These are phyloP conservation scores for Chloromonas sp. DNA, from an alignment of 163 green algal species.

Conservation along the genomic window DNA sequence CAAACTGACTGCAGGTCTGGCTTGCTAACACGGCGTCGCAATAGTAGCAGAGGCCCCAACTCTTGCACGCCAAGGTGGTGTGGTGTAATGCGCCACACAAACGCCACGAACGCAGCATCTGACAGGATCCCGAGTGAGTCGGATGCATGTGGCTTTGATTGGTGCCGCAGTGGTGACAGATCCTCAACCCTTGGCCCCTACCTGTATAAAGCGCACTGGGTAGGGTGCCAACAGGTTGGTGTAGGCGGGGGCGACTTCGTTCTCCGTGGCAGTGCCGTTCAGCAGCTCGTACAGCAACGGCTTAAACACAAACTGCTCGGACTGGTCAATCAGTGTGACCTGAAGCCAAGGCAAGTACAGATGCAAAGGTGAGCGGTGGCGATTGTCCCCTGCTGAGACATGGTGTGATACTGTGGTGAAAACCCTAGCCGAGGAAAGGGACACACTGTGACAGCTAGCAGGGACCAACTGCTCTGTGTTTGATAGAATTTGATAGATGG, in stretches of 20 bases:
- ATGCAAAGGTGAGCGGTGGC: background rate
- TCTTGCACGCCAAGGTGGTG: too few species aligned
- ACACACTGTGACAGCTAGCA: background rate
- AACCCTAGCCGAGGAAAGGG: background rate
- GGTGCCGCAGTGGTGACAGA: too few species aligned
- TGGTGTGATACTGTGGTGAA: too few species aligned
- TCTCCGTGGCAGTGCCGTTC: constrained; percentile 52
- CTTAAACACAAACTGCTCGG: constrained; percentile 95
- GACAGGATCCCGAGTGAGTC: background rate
- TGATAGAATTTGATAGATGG: too few species aligned
- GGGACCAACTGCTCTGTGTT: too few species aligned
- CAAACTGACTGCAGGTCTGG: too few species aligned
- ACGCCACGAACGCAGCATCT: background rate
- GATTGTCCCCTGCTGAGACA: background rate
- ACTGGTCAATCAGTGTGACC: constrained; percentile 91
- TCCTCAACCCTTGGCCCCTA: background rate
- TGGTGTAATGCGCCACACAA: too few species aligned
- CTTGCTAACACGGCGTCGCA: too few species aligned
- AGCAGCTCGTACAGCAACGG: constrained; percentile 97
- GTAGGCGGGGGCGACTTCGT: constrained; percentile 87
- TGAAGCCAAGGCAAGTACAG: constrained; percentile 25
- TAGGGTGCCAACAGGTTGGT: constrained; percentile 79
- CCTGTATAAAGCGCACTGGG: constrained; percentile 72
- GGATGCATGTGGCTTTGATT: background rate
- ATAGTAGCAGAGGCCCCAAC: too few species aligned